Evolutionary conservation across 805 yeast species (phyloP).

Genomic region (Metschnikowia cubensis): DNA sequence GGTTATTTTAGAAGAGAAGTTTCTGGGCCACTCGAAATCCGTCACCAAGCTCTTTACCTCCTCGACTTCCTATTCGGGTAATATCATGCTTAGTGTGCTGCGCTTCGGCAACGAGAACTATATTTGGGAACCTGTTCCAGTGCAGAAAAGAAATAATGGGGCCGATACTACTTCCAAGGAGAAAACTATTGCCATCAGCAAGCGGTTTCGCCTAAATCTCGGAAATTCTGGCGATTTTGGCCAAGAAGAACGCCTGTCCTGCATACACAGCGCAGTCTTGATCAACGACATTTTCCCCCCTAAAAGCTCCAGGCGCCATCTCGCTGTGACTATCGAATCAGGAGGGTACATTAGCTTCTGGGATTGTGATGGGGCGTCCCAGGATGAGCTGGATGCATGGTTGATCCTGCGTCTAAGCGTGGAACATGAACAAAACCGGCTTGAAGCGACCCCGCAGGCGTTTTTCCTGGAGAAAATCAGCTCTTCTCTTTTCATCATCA

Average conservation of each 20-base stretch:
- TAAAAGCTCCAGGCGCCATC: conserved; percentile 24
- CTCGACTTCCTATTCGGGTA: conserved; percentile 28
- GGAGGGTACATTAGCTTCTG: conserved; percentile 49
- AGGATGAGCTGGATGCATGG: conserved; percentile 29
- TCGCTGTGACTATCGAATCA: conserved; percentile 30
- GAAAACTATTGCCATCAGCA: conserved; percentile 28
- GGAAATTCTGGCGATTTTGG: not conserved
- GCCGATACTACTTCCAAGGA: not conserved
- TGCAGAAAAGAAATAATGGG: conserved; percentile 8
- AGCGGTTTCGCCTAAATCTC: conserved; percentile 28
- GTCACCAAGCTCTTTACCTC: conserved; percentile 65
- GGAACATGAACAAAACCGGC: conserved; percentile 3
- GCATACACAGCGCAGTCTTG: conserved; percentile 32
- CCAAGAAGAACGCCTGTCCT: not conserved
- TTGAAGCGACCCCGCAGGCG: conserved; percentile 20
- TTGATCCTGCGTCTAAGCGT: conserved; percentile 19
- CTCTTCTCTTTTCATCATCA: conserved; percentile 33
- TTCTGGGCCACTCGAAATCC: conserved; percentile 86
- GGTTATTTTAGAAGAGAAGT: conserved; percentile 39
- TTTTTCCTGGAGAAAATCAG: conserved; percentile 20
- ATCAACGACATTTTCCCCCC: conserved; percentile 26
- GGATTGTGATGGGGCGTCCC: conserved; percentile 46
- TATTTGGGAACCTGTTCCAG: conserved; percentile 39
- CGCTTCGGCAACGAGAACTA: conserved; percentile 36
- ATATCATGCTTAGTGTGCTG: conserved; percentile 35